Base-by-base conservation (phyloP, 2,329 filamentous ascomycete genomes). In the Microdochium paspali region DNA sequence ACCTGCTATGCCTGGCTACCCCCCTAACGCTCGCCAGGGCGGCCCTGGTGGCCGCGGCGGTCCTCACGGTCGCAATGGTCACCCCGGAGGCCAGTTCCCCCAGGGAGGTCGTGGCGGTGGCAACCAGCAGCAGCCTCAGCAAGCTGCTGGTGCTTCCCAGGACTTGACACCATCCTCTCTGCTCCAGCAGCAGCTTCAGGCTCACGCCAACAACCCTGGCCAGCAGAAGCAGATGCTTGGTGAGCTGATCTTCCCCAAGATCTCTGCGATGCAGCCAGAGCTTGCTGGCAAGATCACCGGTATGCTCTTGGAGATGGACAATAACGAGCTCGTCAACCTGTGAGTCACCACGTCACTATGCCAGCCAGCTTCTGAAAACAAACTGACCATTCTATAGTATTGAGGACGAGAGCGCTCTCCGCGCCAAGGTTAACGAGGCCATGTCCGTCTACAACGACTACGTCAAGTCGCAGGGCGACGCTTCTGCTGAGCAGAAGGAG, bases 301-400 rank as follows among this genome's bases (percentile, higher is more conserved):
- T 72, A 98, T 98, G 93, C 85, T 98, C 61, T 73, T 98, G 61
- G 93, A 98, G 80, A 98, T 98, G 93, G 93, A 97, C 62, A 97
- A 97, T 72, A 67, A 77, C 49, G 93, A 98, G 76, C 77, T 98
- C 60, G 79, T 98, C 64, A 88, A 87, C 72, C 80, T 98, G 88
- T 95, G 85, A 87, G 90, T 87, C 54, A 6, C 3, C 7, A 28
- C 45, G 12, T 10, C 30, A 28, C 7, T 13, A 13, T 7, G 18
- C 44, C 10, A 1, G 4, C 18, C 15, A 24, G 32, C 21, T 24
- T 5, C n/a, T 18, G 28, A 25, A 51, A 42, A 48, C 45, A 9
- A 46, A 44, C 49, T 55, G 49, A 63, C 20, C 9, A 18, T 24
- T 42, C 58, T 70, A 53, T 57, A 95, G 90, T 54, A 89, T 95